Base-by-base conservation (phyloP, 768 basidiomycete species). In the Panus rudis region DNA sequence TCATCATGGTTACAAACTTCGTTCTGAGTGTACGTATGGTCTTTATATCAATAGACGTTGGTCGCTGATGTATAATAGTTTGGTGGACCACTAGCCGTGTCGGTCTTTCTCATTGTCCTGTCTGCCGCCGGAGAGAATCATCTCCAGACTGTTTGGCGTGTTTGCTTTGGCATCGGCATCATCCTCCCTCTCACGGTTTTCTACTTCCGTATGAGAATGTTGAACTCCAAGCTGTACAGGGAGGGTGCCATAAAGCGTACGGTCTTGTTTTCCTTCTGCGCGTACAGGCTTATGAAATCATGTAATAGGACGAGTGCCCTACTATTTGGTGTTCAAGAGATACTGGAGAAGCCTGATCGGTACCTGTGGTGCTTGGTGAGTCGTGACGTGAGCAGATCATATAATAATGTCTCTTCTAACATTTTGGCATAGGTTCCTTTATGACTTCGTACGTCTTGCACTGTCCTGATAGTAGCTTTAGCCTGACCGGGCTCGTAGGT, bases 1-100 rank as follows among this genome's bases (percentile, higher is more conserved):
- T 86, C 60, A 79, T 84, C 55, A 75, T 87, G 73, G 82, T 84
- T 45, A 85, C 81, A 12, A 84, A 86, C 58, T 74, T 83, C 37
- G 78, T 81, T 39, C 68, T 84, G 41, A 73, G 70, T 50, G 81
- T 82, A 53, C 45, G 69, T n/a, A n/a, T n/a, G n/a, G n/a, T 60
- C 8, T 11, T 20, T 21, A 57, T 52, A 45, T 28, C 22, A 4
- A 3, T 13, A 17, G 6, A 21, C 43, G 17, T 2, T 27, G 25
- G 38, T 16, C n/a, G 21, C 34, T 13, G 13, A 37, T 35, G 24
- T 4, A 23, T 32, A n/a, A 17, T 20, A 78, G 70, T 78, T 84
- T 53, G 79, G 81, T 34, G 79, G 81, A 1, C 79, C 83, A 8
- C 63, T 87, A 49, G 76, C 80, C 10, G 76, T 78, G 42, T 71